Conservation (phyloP, 2,329 filamentous ascomycete genomes). For the Chaetomium sp. region DNA sequence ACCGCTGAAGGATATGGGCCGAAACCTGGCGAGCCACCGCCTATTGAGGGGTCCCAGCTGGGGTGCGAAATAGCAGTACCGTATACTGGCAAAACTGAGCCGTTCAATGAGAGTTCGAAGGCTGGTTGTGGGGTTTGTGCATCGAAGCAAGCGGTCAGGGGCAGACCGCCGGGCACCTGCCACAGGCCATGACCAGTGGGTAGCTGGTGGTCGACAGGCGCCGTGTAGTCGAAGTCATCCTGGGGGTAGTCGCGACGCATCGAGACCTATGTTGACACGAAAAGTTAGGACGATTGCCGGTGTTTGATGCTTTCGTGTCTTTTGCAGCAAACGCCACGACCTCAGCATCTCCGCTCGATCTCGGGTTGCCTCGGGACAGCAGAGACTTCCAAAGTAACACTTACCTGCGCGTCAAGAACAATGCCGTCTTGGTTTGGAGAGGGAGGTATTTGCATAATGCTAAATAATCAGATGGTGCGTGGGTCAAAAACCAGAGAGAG, state of each 20-base stretch:
- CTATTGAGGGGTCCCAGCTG: not conserved
- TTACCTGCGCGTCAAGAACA: not conserved
- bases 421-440: not conserved
- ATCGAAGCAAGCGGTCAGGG: not conserved
- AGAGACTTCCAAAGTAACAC: conserved; percentile 1
- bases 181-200: not conserved
- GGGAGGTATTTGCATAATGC: not conserved
- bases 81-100: not conserved
- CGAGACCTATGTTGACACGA: not conserved
- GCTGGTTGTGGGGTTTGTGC: not conserved
- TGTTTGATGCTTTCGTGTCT: not conserved
- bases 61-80: not conserved
- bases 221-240: not conserved
- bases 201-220: not conserved
- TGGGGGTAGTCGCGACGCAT: not conserved
- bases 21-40: not conserved
- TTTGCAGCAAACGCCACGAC: not conserved
- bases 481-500: too few relatives aligned
- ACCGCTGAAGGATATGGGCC: not conserved
- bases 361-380: too few relatives aligned
- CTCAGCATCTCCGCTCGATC: not conserved
- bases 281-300: not conserved
- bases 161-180: not conserved
- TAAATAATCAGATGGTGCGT: not conserved
- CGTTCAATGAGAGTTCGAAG: not conserved